Evolutionary conservation across 1,139 yeast species (phyloP).

Genomic region (Candida dubliniensis): DNA sequence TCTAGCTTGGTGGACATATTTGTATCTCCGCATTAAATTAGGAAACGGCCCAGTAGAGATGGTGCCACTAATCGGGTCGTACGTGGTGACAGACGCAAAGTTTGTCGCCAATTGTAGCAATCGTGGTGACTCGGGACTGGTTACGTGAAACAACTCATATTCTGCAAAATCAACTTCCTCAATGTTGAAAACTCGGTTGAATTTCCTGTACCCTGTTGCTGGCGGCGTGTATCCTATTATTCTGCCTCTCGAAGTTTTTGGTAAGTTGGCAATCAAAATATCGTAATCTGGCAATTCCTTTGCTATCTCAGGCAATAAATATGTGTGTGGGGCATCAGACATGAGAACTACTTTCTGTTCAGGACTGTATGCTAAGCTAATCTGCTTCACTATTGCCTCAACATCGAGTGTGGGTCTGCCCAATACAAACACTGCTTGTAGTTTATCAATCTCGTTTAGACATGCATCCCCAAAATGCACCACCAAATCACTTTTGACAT

Average conservation of each 20-base stretch:
- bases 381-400: constrained; percentile 28
- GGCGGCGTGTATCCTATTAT: constrained; percentile 44
- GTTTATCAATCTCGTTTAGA: constrained; percentile 67
- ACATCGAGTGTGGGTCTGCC: constrained; percentile 61
- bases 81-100: constrained; percentile 53
- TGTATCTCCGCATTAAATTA: constrained; percentile 77
- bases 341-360: constrained; percentile 50
- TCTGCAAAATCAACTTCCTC: constrained; percentile 31
- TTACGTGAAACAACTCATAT: constrained; percentile 66
- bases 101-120: constrained; percentile 72
- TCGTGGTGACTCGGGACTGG: constrained; percentile 76
- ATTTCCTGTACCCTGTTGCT: constrained; percentile 1
- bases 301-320: constrained; percentile 38
- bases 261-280: constrained; percentile 52
- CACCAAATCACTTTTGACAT: constrained; percentile 80
- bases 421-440: constrained; percentile 76
- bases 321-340: constrained; percentile 67
- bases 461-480: constrained; percentile 97
- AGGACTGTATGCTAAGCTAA: constrained; percentile 39
- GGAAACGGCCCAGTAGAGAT: constrained; percentile 64
- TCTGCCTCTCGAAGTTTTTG: constrained; percentile 27
- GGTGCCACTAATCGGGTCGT: constrained; percentile 36
- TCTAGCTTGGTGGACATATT: constrained; percentile 83
- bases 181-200: constrained; percentile 10
- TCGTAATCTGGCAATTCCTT: constrained; percentile 40